A percentile compares a stretch with the other conserved stretches of the same genome.
Conservation (phyloP, 2,329 filamentous ascomycete genomes). For the Ophidiomyces ophidiicola region DNA sequence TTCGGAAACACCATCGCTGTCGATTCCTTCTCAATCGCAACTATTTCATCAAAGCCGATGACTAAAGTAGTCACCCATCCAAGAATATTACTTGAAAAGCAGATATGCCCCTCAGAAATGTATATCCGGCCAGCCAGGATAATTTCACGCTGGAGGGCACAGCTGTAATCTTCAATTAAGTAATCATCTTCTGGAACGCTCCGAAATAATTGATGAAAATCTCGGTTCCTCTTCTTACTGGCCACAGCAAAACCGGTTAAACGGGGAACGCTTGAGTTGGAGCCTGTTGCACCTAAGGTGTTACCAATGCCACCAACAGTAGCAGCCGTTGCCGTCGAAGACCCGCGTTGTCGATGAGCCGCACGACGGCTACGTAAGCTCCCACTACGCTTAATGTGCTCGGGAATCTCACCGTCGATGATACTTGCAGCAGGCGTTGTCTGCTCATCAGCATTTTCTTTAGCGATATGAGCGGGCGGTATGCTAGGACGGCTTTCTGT, state of each 20-base stretch:
- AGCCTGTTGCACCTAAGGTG: slow-evolving; percentile 53
- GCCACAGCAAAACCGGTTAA: slow-evolving; percentile 92
- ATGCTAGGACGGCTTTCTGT: slow-evolving; percentile 21
- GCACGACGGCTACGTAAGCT: slow-evolving; percentile 56
- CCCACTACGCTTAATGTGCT: slow-evolving; percentile 48
- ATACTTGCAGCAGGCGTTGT: slow-evolving; percentile 56
- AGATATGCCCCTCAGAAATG: slow-evolving; percentile 92
- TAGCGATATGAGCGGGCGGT: slow-evolving; percentile 15
- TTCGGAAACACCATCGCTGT: slow-evolving; percentile 95
- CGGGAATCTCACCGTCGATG: slow-evolving; percentile 48
- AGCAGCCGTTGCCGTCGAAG: slow-evolving; percentile 62
- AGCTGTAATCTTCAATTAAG: slow-evolving; percentile 96
- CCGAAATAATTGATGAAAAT: slow-evolving; percentile 87
- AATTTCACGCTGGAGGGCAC: slow-evolving; percentile 88
- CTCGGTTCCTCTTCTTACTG: slow-evolving; percentile 87
- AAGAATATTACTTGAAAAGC: slow-evolving; percentile 97
- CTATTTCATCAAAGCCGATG: slow-evolving; percentile 95
- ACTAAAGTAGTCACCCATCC: slow-evolving; percentile 96
- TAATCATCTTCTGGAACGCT: slow-evolving; percentile 97
- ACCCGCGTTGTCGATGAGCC: slow-evolving; percentile 61
- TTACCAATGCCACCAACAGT: slow-evolving; percentile 59
- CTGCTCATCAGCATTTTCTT: slow-evolving; percentile 41
- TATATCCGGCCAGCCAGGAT: slow-evolving; percentile 87
- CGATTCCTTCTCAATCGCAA: slow-evolving; percentile 91
- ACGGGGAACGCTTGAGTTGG: slow-evolving; percentile 52